Percentiles rank a stretch among this genome's conserved stretches.
These are phyloP conservation scores for Aspergillus egyptiacus DNA, from an alignment of 495 filamentous ascomycete genomes.

Conservation along the genomic window DNA sequence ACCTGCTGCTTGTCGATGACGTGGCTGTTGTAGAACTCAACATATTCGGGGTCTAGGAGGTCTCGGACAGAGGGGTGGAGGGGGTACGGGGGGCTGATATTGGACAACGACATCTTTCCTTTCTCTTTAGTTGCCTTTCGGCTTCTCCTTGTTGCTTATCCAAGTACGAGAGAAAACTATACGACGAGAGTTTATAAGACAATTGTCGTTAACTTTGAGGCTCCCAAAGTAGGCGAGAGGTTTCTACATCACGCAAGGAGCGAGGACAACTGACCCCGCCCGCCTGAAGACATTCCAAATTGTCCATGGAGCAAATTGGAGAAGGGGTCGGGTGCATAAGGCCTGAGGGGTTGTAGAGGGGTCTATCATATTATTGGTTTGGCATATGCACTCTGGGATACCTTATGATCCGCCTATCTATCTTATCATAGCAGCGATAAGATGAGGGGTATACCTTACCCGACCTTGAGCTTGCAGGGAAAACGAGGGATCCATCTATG, in stretches of 20 bases:
- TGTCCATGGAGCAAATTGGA: too few species aligned
- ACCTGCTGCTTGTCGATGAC: constrained; percentile 46
- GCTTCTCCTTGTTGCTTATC: too few species aligned
- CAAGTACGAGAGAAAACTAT: too few species aligned
- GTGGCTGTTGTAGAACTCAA: constrained; percentile 49
- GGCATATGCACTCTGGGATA: neutral
- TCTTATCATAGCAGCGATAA: too few species aligned
- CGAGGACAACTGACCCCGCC: neutral
- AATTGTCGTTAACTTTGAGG: too few species aligned
- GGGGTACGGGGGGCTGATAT: constrained; percentile 47
- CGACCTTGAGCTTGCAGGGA: too few species aligned
- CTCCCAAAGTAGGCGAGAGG: too few species aligned
- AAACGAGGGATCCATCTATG: neutral
- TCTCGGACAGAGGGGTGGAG: constrained; percentile 46
- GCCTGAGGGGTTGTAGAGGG: neutral
- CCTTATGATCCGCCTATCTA: too few species aligned
- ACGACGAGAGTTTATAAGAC: too few species aligned
- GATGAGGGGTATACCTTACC: too few species aligned
- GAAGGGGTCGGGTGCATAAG: too few species aligned
- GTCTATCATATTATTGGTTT: neutral
- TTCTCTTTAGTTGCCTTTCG: neutral
- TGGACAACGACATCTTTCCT: constrained; percentile 25
- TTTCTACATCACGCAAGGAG: neutral
- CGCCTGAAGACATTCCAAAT: too few species aligned
- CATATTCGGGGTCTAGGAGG: constrained; percentile 46